Percentiles rank a stretch among this genome's conserved stretches.
Conservation (phyloP, 1,139 yeast genomes). For the Zygosaccharomyces pseudobailii region DNA sequence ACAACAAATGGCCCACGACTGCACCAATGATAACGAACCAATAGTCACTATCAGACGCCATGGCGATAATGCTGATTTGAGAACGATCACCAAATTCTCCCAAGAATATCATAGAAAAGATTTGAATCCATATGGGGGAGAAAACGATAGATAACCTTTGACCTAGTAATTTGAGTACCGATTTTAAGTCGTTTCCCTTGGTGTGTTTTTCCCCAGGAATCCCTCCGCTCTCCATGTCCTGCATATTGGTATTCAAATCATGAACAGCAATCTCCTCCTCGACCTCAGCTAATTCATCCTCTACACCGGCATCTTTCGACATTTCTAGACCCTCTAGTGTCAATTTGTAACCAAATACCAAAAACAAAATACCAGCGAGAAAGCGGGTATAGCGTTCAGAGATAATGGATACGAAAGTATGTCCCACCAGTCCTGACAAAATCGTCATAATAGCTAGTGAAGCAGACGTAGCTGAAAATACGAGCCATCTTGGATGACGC, state of each 20-base stretch:
- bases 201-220: constrained; percentile 12
- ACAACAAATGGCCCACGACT: constrained; percentile 81
- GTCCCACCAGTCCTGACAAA: constrained; percentile 86
- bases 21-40: constrained; percentile 90
- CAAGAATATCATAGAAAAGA: constrained; percentile 89
- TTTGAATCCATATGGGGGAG: constrained; percentile 92
- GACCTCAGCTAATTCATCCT: constrained; percentile 93
- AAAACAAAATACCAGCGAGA: constrained; percentile 72
- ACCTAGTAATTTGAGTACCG: constrained; percentile 65
- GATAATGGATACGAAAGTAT: constrained; percentile 77
- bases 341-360: constrained; percentile 77
- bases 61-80: constrained; percentile 95
- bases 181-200: constrained; percentile 37
- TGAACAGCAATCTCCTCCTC: constrained; percentile 82
- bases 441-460: constrained; percentile 89
- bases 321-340: constrained; percentile 75
- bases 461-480: constrained; percentile 81
- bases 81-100: constrained; percentile 99
- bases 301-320: constrained; percentile 81
- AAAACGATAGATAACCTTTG: constrained; percentile 58
- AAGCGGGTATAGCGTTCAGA: constrained; percentile 78
- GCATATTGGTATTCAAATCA: constrained; percentile 49
- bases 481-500: constrained; percentile 79
- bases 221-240: constrained; percentile 55
- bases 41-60: constrained; percentile 96